These are phyloP conservation scores for Trichoderma lentiforme DNA, from an alignment of 2,329 filamentous ascomycete species.

Conservation along the genomic window DNA sequence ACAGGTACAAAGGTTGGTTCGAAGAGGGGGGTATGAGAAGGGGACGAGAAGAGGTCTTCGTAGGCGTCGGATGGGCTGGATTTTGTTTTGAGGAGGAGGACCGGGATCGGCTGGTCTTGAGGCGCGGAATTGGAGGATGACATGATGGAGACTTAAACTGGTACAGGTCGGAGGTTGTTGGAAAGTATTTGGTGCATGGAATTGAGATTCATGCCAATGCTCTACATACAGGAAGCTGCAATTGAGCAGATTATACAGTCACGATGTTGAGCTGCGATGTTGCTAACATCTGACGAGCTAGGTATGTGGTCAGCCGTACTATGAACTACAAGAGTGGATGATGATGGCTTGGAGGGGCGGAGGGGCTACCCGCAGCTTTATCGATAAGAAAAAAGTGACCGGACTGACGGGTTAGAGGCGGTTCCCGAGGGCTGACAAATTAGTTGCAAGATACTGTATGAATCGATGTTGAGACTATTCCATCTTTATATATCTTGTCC, in stretches of 20 bases:
- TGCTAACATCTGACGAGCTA: background rate
- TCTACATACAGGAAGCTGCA: background rate
- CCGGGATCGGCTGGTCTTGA: constrained; percentile 34
- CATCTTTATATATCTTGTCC: background rate
- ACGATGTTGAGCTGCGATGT: background rate
- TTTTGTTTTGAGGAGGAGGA: constrained; percentile 75
- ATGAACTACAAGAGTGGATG: background rate
- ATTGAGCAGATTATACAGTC: background rate
- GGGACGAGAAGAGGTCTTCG: constrained; percentile 59
- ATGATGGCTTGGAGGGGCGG: constrained; percentile 2
- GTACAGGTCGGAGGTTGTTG: background rate
- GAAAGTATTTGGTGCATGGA: background rate
- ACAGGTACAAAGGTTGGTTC: constrained; percentile 72
- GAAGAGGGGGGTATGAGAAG: constrained; percentile 44
- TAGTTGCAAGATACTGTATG: background rate
- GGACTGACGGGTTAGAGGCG: background rate
- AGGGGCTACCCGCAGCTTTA: constrained; percentile 9
- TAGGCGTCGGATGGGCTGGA: constrained; percentile 71
- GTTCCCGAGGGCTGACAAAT: constrained; percentile 16
- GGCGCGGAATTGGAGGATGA: background rate
- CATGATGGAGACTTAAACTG: background rate
- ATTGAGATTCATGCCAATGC: background rate
- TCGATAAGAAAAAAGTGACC: constrained; percentile 19
- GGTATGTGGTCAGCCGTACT: too few relatives aligned
- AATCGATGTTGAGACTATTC: background rate